Evolutionary conservation across 148 eudicot genomes (phyloP).

Genomic region (Chenopodium quinoa): DNA sequence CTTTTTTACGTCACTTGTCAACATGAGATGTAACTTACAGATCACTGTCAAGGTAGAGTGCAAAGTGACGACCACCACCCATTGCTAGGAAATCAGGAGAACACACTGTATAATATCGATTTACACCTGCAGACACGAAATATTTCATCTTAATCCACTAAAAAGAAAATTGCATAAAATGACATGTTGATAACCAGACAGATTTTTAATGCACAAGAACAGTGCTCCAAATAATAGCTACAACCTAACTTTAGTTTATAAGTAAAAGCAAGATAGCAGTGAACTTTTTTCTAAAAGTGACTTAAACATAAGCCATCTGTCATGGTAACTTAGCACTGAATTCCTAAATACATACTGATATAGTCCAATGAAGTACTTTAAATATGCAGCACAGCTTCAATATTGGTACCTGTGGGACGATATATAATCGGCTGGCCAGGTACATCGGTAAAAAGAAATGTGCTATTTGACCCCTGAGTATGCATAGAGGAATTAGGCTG

Average conservation of each 20-base stretch:
- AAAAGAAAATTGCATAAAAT: background rate
- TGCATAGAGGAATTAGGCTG: conserved; percentile 16
- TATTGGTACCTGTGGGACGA: conserved; percentile 71
- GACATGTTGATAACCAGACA: background rate
- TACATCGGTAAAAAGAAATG: conserved; percentile 76
- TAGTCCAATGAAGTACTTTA: background rate
- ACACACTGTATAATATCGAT: conserved; percentile 90
- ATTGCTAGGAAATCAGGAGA: conserved; percentile 78
- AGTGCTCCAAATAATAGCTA: background rate
- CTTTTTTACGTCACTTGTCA: background rate
- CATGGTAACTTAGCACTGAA: background rate
- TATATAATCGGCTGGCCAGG: conserved; percentile 62
- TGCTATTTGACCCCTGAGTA: conserved; percentile 68
- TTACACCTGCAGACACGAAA: conserved; percentile 53
- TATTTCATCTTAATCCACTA: conserved; percentile 8
- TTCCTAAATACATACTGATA: background rate
- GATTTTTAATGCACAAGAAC: background rate
- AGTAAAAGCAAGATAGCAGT: background rate
- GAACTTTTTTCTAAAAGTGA: background rate
- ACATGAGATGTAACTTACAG: conserved; percentile 54
- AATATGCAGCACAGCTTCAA: background rate
- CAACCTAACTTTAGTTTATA: background rate
- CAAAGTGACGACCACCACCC: conserved; percentile 92
- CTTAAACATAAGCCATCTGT: background rate
- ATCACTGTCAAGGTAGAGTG: conserved; percentile 81